A percentile compares a stretch with the other conserved stretches of the same genome.
These are phyloP conservation scores for Phytophthora cryptogea DNA, from an alignment of 352 stramenopile species.

Conservation along the genomic window DNA sequence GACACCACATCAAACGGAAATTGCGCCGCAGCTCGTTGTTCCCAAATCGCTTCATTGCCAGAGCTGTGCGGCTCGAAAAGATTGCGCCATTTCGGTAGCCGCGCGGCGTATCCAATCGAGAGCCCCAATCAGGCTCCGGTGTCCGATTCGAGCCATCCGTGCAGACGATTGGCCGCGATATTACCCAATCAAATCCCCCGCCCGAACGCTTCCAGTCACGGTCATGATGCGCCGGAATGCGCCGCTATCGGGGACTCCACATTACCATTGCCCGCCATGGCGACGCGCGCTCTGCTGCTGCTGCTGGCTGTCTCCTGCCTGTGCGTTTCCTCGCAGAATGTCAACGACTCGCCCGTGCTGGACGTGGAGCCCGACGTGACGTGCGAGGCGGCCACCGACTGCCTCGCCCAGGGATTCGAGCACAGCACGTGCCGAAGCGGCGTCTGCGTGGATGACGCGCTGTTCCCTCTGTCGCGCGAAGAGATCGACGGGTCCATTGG, in stretches of 20 bases:
- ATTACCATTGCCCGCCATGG: slow-evolving; percentile 10
- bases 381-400: slow-evolving; percentile 59
- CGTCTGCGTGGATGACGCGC: slow-evolving; percentile 52
- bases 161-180: neutral
- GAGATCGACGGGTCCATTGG: slow-evolving; percentile 70
- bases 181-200: neutral
- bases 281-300: slow-evolving; percentile 11
- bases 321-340: slow-evolving; percentile 22
- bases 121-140: neutral
- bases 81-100: neutral
- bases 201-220: slow-evolving; percentile 8
- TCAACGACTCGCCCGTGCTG: slow-evolving; percentile 40
- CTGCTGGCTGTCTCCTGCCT: slow-evolving; percentile 4
- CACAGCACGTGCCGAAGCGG: slow-evolving; percentile 50
- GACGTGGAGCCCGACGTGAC: slow-evolving; percentile 28
- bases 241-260: slow-evolving; percentile 19
- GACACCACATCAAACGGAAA: too few species aligned
- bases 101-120: neutral
- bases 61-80: neutral
- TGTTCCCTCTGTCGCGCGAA: slow-evolving; percentile 61
- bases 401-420: slow-evolving; percentile 41
- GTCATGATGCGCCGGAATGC: slow-evolving; percentile 1
- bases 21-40: too few species aligned
- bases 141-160: neutral
- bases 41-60: too few species aligned